Percentiles rank a stretch among this genome's conserved stretches.
Conservation (phyloP, 2,329 filamentous ascomycete species). For the Cercospora sp. region DNA sequence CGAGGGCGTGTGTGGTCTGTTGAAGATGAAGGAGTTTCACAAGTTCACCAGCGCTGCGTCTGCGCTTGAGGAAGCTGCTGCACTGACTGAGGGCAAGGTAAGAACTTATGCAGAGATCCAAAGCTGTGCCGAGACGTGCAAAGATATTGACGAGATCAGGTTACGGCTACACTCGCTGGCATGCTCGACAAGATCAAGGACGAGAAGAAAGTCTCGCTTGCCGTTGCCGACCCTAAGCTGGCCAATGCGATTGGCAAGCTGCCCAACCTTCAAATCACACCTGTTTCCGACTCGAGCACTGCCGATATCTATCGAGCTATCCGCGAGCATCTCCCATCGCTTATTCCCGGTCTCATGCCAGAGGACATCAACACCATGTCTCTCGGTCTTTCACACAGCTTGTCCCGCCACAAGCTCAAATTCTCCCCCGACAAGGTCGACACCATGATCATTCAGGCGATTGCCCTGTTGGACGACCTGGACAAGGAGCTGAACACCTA, state of each 20-base stretch:
- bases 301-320: slow-evolving; percentile 92
- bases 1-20: slow-evolving; percentile 82
- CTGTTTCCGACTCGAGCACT: slow-evolving; percentile 78
- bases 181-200: slow-evolving; percentile 90
- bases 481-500: slow-evolving; percentile 99
- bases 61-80: slow-evolving; percentile 85
- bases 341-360: slow-evolving; percentile 83
- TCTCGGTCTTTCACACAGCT: slow-evolving; percentile 92
- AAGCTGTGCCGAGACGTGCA: not conserved
- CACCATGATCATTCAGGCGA: slow-evolving; percentile 98
- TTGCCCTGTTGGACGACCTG: slow-evolving; percentile 88
- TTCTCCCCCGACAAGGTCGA: slow-evolving; percentile 99
- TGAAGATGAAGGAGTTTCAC: slow-evolving; percentile 95
- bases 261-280: slow-evolving; percentile 79
- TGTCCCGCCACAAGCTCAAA: slow-evolving; percentile 96
- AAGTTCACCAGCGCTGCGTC: slow-evolving; percentile 94
- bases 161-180: slow-evolving; percentile 78
- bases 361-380: slow-evolving; percentile 92
- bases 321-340: slow-evolving; percentile 81
- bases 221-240: slow-evolving; percentile 90
- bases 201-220: slow-evolving; percentile 94
- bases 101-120: slow-evolving; percentile 8
- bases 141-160: slow-evolving; percentile 40
- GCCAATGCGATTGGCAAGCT: slow-evolving; percentile 89
- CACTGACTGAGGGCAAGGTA: slow-evolving; percentile 82